Evolutionary conservation across 2,329 filamentous ascomycete species (phyloP).

Genomic region (Ampelomyces quisqualis): DNA sequence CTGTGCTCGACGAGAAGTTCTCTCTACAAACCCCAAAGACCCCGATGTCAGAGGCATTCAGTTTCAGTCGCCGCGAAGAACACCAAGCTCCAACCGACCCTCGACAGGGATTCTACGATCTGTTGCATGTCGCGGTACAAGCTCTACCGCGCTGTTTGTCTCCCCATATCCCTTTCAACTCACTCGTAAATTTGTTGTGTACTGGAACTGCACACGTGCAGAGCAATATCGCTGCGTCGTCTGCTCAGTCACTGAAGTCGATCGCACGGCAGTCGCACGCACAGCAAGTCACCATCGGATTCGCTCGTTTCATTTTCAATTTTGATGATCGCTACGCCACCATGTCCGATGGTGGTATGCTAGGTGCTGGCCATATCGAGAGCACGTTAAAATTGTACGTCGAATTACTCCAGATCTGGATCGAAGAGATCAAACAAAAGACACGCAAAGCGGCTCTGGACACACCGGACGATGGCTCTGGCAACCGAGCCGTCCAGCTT

Average conservation of each 20-base stretch:
- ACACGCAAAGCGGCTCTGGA: slow-evolving; percentile 71
- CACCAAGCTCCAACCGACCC: slow-evolving; percentile 72
- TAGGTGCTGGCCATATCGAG: slow-evolving; percentile 91
- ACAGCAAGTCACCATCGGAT: slow-evolving; percentile 93
- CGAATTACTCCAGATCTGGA: slow-evolving; percentile 93
- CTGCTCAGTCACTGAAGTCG: slow-evolving; percentile 87
- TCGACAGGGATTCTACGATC: slow-evolving; percentile 91
- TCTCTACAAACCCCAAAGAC: slow-evolving; percentile 85
- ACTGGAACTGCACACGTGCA: slow-evolving; percentile 97
- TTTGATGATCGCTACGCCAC: slow-evolving; percentile 97
- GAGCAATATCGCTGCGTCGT: slow-evolving; percentile 85
- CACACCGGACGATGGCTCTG: slow-evolving; percentile 61
- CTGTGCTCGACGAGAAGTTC: slow-evolving; percentile 93
- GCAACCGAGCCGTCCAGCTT: slow-evolving; percentile 72
- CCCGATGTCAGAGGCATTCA: slow-evolving; percentile 91
- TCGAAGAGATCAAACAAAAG: slow-evolving; percentile 90
- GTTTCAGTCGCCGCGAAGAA: slow-evolving; percentile 81
- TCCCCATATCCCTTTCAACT: slow-evolving; percentile 86
- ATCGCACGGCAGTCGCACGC: slow-evolving; percentile 92
- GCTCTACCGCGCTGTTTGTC: slow-evolving; percentile 92
- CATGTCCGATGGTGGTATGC: slow-evolving; percentile 96
- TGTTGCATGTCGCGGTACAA: slow-evolving; percentile 92
- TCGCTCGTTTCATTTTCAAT: slow-evolving; percentile 96
- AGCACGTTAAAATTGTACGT: slow-evolving; percentile 91
- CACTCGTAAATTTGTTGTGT: slow-evolving; percentile 89